phyloP scores from a whole-genome alignment of 2,329 filamentous ascomycete species.

The Phaeophleospora eucalypticola region DNA sequence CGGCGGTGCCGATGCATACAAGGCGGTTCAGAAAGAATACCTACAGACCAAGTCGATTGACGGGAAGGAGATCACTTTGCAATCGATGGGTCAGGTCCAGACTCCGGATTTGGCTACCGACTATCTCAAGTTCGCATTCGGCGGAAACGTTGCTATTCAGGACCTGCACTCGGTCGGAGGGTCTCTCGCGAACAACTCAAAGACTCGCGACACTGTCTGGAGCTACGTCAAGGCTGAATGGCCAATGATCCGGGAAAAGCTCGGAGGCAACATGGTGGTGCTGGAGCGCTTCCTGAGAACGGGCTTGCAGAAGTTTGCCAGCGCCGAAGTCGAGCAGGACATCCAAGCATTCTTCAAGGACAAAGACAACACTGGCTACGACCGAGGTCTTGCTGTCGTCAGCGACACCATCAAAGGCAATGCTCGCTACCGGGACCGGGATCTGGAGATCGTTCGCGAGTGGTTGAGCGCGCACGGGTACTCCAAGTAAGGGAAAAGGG shows the following conservation, averaged over 20 bases:
- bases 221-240: constrained; percentile 81
- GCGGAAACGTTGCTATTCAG: constrained; percentile 75
- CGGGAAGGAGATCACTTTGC: constrained; percentile 80
- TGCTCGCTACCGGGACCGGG: constrained; percentile 75
- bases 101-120: constrained; percentile 64
- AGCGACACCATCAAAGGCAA: constrained; percentile 81
- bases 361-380: constrained; percentile 82
- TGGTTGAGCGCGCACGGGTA: constrained; percentile 69
- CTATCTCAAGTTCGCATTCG: constrained; percentile 71
- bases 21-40: constrained; percentile 81
- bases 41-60: constrained; percentile 78
- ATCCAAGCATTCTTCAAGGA: constrained; percentile 79
- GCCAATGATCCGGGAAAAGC: constrained; percentile 64
- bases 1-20: constrained; percentile 64
- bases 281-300: constrained; percentile 83
- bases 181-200: constrained; percentile 67
- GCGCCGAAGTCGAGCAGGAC: constrained; percentile 64
- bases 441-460: constrained; percentile 67
- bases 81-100: constrained; percentile 69
- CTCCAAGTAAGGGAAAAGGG: constrained; percentile 26
- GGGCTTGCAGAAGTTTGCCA: constrained; percentile 73
- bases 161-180: constrained; percentile 82
- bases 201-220: constrained; percentile 74
- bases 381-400: constrained; percentile 79
- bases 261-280: constrained; percentile 78